Evolutionary conservation across 129 eudicot species (phyloP).

Genomic region (Solidago caesia): DNA sequence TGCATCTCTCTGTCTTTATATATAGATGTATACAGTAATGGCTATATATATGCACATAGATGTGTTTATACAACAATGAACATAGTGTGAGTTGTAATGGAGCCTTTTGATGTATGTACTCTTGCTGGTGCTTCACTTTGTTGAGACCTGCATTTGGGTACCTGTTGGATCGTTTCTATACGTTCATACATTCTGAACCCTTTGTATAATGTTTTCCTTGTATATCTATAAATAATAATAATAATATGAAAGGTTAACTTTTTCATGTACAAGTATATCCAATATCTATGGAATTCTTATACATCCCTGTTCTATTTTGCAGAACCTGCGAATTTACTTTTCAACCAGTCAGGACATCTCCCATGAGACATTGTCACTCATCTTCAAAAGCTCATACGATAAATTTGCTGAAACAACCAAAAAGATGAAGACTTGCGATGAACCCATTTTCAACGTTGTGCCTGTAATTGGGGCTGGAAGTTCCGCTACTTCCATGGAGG

Average conservation of each 20-base stretch:
- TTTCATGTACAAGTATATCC: not conserved
- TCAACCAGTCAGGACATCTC: slow-evolving; percentile 44
- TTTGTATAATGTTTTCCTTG: not conserved
- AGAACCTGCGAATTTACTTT: slow-evolving; percentile 76
- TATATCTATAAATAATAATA: not conserved
- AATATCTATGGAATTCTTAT: slow-evolving; percentile 4
- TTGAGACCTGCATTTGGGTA: not conserved
- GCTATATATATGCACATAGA: not conserved
- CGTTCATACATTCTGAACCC: not conserved
- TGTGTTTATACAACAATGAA: not conserved
- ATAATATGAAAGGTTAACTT: not conserved
- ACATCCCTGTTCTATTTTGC: slow-evolving; percentile 25
- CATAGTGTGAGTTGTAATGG: not conserved
- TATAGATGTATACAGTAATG: not conserved
- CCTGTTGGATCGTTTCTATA: not conserved
- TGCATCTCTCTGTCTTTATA: not conserved
- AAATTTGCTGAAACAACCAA: slow-evolving; percentile 54
- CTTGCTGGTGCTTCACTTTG: not conserved
- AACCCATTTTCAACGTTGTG: slow-evolving; percentile 66
- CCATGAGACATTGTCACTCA: slow-evolving; percentile 46
- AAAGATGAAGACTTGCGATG: slow-evolving; percentile 21
- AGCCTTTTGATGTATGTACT: not conserved
- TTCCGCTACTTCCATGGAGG: slow-evolving; percentile 59
- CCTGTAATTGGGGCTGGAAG: slow-evolving; percentile 75
- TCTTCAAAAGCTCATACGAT: slow-evolving; percentile 48